Base-by-base conservation (phyloP, 2,329 filamentous ascomycete genomes). In the Diaporthe citriasiana region DNA sequence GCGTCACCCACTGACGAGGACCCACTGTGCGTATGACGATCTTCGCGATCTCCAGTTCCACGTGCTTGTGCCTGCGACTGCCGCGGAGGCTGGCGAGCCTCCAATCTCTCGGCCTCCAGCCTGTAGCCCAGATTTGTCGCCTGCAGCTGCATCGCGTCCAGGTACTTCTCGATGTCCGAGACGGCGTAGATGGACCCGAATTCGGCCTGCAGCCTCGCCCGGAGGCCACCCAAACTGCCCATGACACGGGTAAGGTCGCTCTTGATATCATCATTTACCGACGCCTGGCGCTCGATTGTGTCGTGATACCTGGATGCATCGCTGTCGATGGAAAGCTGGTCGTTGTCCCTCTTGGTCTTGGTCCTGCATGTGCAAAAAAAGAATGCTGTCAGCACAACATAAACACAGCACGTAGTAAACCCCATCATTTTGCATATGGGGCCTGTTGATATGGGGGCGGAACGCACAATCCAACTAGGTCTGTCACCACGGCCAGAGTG, bases 101-200 rank as follows among this genome's bases (percentile, higher is more conserved):
- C 77, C 22, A 71, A 53, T 45, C 53, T 55, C 63, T 74, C 47
- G 15, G 45, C 38, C 27, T 68, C 57, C 30, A 75, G 55, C 60
- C 72, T 50, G 60, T 71, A 74, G 56, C 47, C 69, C 22, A 75
- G 55, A 27, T 71, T 55, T 17, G 72, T 72, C 50, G 83, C 83
- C 83, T 94, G 93, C 77, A 92, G 89, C 9, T 92, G 92, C 8
- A 95, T 88, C 0, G 92, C 90, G 79, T 93, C 92, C 75, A 92
- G 87, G 75, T 93, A 91, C 30, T 89, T 92, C 73, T 92, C 91
- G n/a, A 91, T 89, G 4, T 88, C 90, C 1, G 91, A 90, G 75
- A 94, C 90, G 71, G 93, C 91, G n/a, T 92, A 89, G 82, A 90
- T 91, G 75, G 89, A 89, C 79, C 91, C 91, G 80, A 94, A 79